Conservation (phyloP, 345 rosid species). For the Lepidium aucheri region DNA sequence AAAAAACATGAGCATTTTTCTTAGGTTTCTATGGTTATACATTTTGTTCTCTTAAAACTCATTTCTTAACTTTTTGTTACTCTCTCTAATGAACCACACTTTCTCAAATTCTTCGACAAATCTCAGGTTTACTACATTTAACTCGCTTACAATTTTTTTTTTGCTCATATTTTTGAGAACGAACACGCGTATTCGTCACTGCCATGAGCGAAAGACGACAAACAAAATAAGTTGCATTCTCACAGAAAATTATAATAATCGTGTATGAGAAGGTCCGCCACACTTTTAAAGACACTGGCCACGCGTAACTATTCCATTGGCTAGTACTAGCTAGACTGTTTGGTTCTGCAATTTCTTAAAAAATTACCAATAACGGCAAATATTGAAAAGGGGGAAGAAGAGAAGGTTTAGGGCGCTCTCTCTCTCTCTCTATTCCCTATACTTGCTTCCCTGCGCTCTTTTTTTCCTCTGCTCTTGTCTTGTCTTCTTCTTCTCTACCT, state of each 20-base stretch:
- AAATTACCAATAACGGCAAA: slow-evolving; percentile 12
- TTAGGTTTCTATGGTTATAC: slow-evolving; percentile 5
- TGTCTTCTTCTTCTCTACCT: slow-evolving; percentile 9
- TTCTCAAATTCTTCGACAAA: background rate
- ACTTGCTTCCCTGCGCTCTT: background rate
- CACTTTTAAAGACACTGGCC: background rate
- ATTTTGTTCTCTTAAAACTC: slow-evolving; percentile 3
- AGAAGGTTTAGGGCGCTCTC: slow-evolving; percentile 15
- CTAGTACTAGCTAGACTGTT: too few species aligned
- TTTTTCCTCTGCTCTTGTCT: background rate
- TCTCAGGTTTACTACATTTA: background rate
- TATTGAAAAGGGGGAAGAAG: slow-evolving; percentile 17
- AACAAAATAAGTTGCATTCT: background rate
- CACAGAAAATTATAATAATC: too few species aligned
- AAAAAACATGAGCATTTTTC: background rate
- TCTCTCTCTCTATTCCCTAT: background rate
- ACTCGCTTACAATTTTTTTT: background rate
- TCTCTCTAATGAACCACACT: background rate
- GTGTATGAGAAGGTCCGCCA: background rate
- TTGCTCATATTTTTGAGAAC: too few species aligned
- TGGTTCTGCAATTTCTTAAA: background rate
- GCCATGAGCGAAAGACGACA: background rate
- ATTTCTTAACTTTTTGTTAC: background rate
- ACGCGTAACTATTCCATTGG: background rate
- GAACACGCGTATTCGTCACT: background rate